These are phyloP conservation scores for Aspergillus neotritici DNA, from an alignment of 2,329 filamentous ascomycete species.

Conservation along the genomic window DNA sequence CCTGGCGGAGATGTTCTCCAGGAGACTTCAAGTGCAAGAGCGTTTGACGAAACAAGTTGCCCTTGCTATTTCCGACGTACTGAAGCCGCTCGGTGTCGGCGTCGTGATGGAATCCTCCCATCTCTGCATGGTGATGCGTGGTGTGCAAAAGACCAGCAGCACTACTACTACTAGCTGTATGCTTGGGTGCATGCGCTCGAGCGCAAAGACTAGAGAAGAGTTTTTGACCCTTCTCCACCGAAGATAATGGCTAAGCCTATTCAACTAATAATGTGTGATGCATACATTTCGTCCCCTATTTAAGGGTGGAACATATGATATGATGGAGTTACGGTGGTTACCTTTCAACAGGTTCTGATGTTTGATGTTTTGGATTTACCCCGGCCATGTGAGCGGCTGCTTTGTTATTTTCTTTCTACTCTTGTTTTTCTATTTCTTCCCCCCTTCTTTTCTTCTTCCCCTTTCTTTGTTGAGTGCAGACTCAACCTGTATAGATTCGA, in stretches of 20 bases:
- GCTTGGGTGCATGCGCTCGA: conserved; percentile 88
- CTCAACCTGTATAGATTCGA: too few species aligned
- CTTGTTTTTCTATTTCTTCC: not conserved
- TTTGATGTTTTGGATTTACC: conserved; percentile 17
- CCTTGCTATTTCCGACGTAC: conserved; percentile 83
- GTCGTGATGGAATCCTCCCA: conserved; percentile 98
- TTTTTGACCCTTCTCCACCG: conserved; percentile 76
- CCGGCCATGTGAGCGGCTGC: not conserved
- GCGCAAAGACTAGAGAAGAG: conserved; percentile 90
- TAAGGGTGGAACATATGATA: conserved; percentile 25
- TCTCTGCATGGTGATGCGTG: conserved; percentile 97
- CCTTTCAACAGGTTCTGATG: conserved; percentile 39
- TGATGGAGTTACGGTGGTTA: conserved; percentile 33
- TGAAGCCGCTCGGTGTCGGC: conserved; percentile 89
- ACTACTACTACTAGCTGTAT: conserved; percentile 95
- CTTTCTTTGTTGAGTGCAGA: too few species aligned
- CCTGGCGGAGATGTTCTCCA: conserved; percentile 94
- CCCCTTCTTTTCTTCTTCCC: too few species aligned
- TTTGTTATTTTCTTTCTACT: conserved; percentile 12
- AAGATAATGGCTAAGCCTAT: conserved; percentile 26
- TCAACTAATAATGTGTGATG: conserved; percentile 9
- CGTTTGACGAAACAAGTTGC: conserved; percentile 94
- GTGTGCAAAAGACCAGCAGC: conserved; percentile 85
- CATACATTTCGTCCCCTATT: conserved; percentile 16
- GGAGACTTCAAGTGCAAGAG: conserved; percentile 91